Evolutionary conservation across 176 grass and related monocot species (phyloP).

Genomic region (Themeda triandra): DNA sequence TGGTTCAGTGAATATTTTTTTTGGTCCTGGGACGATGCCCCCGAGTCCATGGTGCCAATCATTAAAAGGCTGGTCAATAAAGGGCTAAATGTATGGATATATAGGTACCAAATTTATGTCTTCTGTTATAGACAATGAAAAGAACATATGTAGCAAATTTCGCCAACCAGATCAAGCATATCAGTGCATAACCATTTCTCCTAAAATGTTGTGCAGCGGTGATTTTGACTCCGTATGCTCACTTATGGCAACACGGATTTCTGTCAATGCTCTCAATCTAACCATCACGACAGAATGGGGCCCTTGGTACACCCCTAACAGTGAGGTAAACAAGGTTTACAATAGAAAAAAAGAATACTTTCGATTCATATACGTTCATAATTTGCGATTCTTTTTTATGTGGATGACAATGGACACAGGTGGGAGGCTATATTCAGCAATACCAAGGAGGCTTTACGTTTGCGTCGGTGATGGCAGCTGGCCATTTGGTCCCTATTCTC

Average conservation of each 20-base stretch:
- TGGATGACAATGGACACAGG: background rate
- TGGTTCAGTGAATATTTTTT: background rate
- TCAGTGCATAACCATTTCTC: background rate
- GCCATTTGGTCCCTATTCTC: constrained; percentile 46
- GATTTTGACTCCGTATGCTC: constrained; percentile 43
- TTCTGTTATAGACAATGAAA: background rate
- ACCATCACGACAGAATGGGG: constrained; percentile 30
- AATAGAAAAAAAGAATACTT: background rate
- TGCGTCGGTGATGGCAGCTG: constrained; percentile 35
- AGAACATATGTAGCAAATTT: background rate
- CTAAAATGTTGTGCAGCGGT: constrained; percentile 12
- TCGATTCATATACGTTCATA: background rate
- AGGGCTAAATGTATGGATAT: constrained; percentile 35
- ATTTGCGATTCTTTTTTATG: background rate
- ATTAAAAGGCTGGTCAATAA: constrained; percentile 13
- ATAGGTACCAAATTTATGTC: constrained; percentile 16
- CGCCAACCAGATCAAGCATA: background rate
- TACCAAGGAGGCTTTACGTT: constrained; percentile 48
- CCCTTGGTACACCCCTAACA: constrained; percentile 48
- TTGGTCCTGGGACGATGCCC: background rate
- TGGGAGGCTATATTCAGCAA: constrained; percentile 52
- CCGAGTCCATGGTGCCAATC: constrained; percentile 22
- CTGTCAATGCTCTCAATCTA: constrained; percentile 41
- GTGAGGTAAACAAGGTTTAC: constrained; percentile 26
- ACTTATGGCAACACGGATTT: constrained; percentile 23